Evolutionary conservation across 305 asterid genomes (phyloP).

Genomic region (Fraxinus velutina): DNA sequence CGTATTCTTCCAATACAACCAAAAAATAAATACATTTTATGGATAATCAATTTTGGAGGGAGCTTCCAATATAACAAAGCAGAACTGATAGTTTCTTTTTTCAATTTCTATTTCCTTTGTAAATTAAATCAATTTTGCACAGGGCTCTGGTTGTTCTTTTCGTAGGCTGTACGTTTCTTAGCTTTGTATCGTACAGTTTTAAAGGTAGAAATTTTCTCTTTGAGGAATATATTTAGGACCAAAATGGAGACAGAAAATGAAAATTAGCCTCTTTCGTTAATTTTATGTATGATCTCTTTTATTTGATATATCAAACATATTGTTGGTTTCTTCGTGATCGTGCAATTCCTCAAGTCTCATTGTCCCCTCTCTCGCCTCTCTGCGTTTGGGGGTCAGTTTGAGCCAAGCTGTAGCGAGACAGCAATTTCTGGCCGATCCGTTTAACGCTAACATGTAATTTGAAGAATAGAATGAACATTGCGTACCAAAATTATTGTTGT

Average conservation of each 20-base stretch:
- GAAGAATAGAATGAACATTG: neutral
- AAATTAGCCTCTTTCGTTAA: neutral
- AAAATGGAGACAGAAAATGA: neutral
- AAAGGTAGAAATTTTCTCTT: neutral
- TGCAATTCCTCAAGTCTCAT: neutral
- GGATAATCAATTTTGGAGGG: neutral
- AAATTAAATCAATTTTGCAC: conserved; percentile 45
- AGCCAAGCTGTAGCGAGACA: neutral
- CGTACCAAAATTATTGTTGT: neutral
- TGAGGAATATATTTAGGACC: neutral
- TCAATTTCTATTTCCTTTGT: conserved; percentile 27
- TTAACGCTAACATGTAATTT: neutral
- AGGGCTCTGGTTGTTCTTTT: conserved; percentile 2
- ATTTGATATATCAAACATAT: neutral
- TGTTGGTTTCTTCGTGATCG: neutral
- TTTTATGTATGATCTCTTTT: neutral
- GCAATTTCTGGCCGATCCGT: neutral
- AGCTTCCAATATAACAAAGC: neutral
- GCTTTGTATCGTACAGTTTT: conserved; percentile 16
- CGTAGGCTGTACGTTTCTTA: conserved; percentile 14
- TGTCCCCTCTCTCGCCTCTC: neutral
- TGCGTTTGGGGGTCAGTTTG: neutral
- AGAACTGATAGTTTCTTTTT: neutral
- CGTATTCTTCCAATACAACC: neutral
- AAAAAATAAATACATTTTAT: neutral